These are phyloP conservation scores for Nothophaeocryptopus gaeumannii DNA, from an alignment of 2,329 filamentous ascomycete genomes.

Conservation along the genomic window DNA sequence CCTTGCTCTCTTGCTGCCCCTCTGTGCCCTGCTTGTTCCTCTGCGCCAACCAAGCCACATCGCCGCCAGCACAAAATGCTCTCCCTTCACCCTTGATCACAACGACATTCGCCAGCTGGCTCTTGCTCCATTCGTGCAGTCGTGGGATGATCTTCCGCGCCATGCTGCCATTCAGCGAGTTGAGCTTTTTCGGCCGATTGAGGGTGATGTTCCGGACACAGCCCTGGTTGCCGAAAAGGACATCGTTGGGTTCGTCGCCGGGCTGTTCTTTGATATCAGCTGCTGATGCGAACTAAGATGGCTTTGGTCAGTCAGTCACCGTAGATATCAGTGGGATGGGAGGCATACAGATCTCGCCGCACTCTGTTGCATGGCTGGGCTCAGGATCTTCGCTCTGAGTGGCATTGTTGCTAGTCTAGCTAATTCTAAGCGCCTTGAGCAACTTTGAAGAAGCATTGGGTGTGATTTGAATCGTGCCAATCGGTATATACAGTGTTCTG, in stretches of 20 bases:
- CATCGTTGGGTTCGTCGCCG: constrained; percentile 79
- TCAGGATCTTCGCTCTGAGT: constrained; percentile 61
- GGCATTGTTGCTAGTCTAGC: constrained; percentile 61
- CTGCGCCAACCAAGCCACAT: constrained; percentile 75
- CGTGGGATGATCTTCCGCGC: constrained; percentile 88
- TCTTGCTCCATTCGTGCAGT: constrained; percentile 90
- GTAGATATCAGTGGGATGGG: constrained; percentile 4
- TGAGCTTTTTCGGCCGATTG: constrained; percentile 87
- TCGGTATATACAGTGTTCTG: constrained; percentile 1
- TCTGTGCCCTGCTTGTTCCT: constrained; percentile 66
- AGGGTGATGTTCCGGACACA: constrained; percentile 90
- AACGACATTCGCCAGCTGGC: constrained; percentile 86
- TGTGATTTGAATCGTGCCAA: not conserved
- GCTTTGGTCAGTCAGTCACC: constrained; percentile 34
- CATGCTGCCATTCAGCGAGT: constrained; percentile 93
- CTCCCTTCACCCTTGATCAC: constrained; percentile 87
- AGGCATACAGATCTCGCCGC: constrained; percentile 21
- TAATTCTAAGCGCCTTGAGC: constrained; percentile 40
- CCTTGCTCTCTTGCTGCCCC: constrained; percentile 70
- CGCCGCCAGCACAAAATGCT: constrained; percentile 90
- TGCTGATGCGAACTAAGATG: constrained; percentile 29
- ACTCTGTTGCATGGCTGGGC: constrained; percentile 22
- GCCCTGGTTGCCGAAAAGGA: constrained; percentile 84
- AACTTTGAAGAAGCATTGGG: constrained; percentile 47
- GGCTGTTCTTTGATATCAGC: constrained; percentile 53